Conservation (phyloP, 306 rosid genomes). For the Cucurbita pepo region DNA sequence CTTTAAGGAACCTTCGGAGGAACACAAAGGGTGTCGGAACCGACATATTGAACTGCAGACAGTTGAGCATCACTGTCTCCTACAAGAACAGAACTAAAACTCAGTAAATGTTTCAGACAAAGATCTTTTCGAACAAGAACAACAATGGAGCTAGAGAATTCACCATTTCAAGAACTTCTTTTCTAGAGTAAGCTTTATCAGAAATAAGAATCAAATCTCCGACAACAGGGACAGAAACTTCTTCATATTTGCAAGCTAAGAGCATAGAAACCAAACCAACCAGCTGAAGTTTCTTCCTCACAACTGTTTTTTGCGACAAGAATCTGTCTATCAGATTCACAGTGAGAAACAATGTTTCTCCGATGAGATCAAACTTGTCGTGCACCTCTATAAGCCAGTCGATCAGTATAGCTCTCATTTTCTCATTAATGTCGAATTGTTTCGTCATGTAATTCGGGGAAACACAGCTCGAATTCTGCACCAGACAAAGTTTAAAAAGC, state of each 20-base stretch:
- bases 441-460: constrained; percentile 49
- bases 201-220: constrained; percentile 82
- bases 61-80: constrained; percentile 79
- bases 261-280: constrained; percentile 98
- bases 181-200: constrained; percentile 69
- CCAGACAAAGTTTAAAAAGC: constrained; percentile 3
- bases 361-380: constrained; percentile 85
- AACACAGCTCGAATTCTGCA: constrained; percentile 56
- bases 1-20: constrained; percentile 77
- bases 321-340: constrained; percentile 77
- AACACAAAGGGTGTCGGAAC: constrained; percentile 80
- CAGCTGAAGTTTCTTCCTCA: constrained; percentile 89
- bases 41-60: constrained; percentile 80
- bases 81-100: constrained; percentile 10
- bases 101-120: neutral
- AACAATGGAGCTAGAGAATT: neutral
- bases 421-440: constrained; percentile 79
- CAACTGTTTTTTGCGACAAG: constrained; percentile 38
- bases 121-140: neutral
- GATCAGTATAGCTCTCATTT: constrained; percentile 85
- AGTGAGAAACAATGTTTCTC: constrained; percentile 78
- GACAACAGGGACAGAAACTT: constrained; percentile 81
- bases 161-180: constrained; percentile 84
- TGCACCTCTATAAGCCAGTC: constrained; percentile 99
- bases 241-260: constrained; percentile 94